Conservation (phyloP, 73 alveolate genomes). For the Tetrahymena thermophila region DNA sequence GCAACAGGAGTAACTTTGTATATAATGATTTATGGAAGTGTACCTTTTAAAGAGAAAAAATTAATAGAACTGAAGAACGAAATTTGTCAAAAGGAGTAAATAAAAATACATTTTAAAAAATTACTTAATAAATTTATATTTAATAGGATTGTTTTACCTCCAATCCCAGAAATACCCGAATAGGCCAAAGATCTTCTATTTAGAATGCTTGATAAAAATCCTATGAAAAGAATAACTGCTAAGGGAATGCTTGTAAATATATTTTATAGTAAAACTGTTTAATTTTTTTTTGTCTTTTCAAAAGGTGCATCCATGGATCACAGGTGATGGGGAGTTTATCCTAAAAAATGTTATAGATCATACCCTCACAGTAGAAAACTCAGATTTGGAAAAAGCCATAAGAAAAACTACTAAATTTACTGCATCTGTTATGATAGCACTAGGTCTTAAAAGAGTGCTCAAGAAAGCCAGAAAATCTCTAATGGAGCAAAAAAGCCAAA, state of each 20-base stretch:
- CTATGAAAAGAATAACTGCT: neutral
- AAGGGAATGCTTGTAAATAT: neutral
- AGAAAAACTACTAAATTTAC: neutral
- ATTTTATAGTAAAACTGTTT: neutral
- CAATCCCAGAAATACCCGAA: neutral
- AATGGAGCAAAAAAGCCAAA: neutral
- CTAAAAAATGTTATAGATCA: neutral
- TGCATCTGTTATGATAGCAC: neutral
- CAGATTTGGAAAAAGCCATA: neutral
- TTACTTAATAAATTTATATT: neutral
- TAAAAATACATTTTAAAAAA: neutral
- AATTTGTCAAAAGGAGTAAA: neutral
- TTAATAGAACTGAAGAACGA: neutral
- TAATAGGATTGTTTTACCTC: neutral
- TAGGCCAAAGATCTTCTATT: neutral
- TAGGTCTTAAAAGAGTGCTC: neutral
- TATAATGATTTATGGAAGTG: conserved; percentile 4
- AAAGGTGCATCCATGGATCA: neutral
- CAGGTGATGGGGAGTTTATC: neutral
- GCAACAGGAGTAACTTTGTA: conserved; percentile 51
- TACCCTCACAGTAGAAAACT: neutral
- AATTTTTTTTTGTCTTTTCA: neutral
- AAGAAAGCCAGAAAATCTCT: neutral
- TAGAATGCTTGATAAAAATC: neutral
- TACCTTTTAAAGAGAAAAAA: conserved; percentile 29